A percentile compares a stretch with the other conserved stretches of the same genome.
These are phyloP conservation scores for Phytophthora crassamura DNA, from an alignment of 352 stramenopile genomes.

Conservation along the genomic window DNA sequence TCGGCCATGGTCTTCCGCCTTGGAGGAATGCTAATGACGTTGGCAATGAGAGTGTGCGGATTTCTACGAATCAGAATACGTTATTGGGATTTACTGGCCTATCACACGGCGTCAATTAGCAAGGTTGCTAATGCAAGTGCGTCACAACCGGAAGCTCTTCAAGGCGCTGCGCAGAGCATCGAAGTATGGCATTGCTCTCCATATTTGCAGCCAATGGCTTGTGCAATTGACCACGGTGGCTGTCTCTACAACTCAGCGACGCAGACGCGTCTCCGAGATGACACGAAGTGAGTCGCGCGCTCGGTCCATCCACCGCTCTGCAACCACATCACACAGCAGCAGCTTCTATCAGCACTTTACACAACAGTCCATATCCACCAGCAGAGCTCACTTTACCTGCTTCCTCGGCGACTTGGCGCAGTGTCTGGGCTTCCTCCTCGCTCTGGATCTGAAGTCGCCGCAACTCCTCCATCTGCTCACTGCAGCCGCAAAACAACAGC, in stretches of 20 bases:
- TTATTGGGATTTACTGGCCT: conserved; percentile 17
- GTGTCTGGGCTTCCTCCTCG: conserved; percentile 84
- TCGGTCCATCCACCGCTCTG: conserved; percentile 85
- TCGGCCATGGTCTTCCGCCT: conserved; percentile 48
- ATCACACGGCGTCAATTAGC: neutral
- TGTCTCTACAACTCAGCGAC: conserved; percentile 37
- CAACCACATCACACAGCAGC: conserved; percentile 10
- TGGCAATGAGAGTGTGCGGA: neutral
- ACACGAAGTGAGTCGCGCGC: conserved; percentile 83
- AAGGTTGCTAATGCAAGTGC: neutral
- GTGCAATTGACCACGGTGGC: neutral
- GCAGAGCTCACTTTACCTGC: conserved; percentile 45
- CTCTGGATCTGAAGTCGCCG: conserved; percentile 82
- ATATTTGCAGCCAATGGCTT: neutral
- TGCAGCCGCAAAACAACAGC: conserved; percentile 19
- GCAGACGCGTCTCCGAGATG: conserved; percentile 82
- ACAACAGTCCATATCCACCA: neutral
- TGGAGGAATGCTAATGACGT: conserved; percentile 1
- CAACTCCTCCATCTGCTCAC: conserved; percentile 83
- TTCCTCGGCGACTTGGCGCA: conserved; percentile 85
- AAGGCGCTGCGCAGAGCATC: too few species aligned
- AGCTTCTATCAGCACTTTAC: neutral
- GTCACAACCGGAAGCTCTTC: too few species aligned
- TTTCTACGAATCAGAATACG: conserved; percentile 30
- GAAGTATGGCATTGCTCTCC: too few species aligned